Base-by-base conservation (phyloP, 371 early-diverging fungal species). In the Circinella umbellata region DNA sequence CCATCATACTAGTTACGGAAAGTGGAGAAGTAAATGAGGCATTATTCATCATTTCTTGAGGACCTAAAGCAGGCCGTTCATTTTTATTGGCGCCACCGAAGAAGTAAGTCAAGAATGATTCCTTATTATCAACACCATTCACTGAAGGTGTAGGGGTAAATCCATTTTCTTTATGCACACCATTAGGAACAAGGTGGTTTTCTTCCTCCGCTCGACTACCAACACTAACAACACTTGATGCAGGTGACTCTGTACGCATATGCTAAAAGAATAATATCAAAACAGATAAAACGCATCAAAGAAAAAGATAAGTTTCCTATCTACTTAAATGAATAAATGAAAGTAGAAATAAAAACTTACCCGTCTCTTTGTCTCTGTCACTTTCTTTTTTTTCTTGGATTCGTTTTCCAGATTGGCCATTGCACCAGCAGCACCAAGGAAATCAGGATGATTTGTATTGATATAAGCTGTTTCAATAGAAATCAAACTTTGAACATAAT, bases 391-490 rank as follows among this genome's bases (percentile, higher is more conserved):
- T 74, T 81, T 83, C 61, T 81, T 85, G 9, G 81, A 78, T 51
- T 82, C 85, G 11, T 70, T 80, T 67, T 89, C 87, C 11, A 91
- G 60, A 9, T 81, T 83, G 17, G 86, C 80, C 86, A 94, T 88
- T 27, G 95, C 94, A n/a, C 93, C 93, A 1, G 90, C 90, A 0
- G 90, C 94, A 57, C 95, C 93, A 65, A 93, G 85, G 76, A 96
- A 96, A 73, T 97, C 96, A 5, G 96, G 95, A 77, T 97, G 96
- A 76, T 93, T 94, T 61, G 97, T 97, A 73, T 95, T 96, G 75
- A 98, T 95, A 74, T 96, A 98, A 1, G 95, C 91, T 59, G 91
- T 86, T 78, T 98, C 93, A 76, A 96, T 96, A 63, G 92, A 80
- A 71, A 98, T 91, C 82, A 97, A 81, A 71, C 92, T 91, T 72